Base-by-base conservation (phyloP, 1,284 basidiomycete genomes). In the Leccinum ambiguum region DNA sequence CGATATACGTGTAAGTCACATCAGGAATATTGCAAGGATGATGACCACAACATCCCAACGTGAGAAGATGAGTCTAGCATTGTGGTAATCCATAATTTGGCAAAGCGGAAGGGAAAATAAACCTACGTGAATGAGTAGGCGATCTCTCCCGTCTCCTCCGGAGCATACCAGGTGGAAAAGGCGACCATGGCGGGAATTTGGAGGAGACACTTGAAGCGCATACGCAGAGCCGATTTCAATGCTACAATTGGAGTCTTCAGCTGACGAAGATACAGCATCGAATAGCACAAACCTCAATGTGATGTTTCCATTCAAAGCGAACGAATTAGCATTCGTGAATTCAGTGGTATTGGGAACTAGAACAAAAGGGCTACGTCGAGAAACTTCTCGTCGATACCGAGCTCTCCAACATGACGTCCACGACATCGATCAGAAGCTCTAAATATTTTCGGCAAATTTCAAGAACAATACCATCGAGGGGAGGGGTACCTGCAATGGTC, bases 151-250 rank as follows among this genome's bases (percentile, higher is more conserved):
- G 96, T 89, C 73, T 87, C 86, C 63, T 86, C 81, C 5, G 94
- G 90, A 69, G 89, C 88, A 77, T 97, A 97, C 85, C 93, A 93
- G 1, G 96, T 96, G 53, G 94, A 96, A 77, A 99, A 99, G 0
- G 94, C 96, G 14, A 99, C 96, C 96, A 99, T 98, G 3, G 96
- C 95, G 2, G 97, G 97, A 59, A 99, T 96, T 79, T 99, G 97
- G 23, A 99, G 86, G 64, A 99, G 82, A 77, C 97, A 99, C 18
- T 79, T 99, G 97, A 6, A 99, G 84, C 5, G 97, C 97, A 76
- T 99, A 99, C 2, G 97, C 97, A 0, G 96, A 98, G 14, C 97
- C 97, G 70, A 99, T 99, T 79, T 99, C 97, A 95, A 99, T 97
- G 78, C 95, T 97, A 68, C 14, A 6, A 16, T 65, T 43, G 26